Evolutionary conservation across 345 rosid genomes (phyloP).

Genomic region (Physaria fendleri): DNA sequence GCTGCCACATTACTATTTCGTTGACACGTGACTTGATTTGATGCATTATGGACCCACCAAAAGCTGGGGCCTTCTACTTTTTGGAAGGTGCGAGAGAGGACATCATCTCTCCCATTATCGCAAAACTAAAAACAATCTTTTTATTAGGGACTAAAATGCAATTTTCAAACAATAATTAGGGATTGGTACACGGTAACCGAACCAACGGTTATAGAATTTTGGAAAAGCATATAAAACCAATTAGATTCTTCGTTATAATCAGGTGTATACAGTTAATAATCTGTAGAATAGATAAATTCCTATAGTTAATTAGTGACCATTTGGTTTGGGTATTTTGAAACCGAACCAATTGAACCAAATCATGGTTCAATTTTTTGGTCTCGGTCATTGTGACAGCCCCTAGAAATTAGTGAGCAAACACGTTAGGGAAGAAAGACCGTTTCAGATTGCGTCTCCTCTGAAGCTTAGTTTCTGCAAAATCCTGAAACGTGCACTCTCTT

Average conservation of each 20-base stretch:
- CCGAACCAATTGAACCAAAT: too few relatives aligned
- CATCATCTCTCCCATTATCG: slow-evolving; percentile 6
- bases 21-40: background rate
- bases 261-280: too few relatives aligned
- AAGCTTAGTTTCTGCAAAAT: slow-evolving; percentile 15
- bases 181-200: too few relatives aligned
- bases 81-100: background rate
- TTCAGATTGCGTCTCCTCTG: slow-evolving; percentile 24
- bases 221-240: too few relatives aligned
- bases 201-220: too few relatives aligned
- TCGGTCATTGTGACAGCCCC: too few relatives aligned
- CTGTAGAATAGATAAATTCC: too few relatives aligned
- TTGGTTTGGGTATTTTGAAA: too few relatives aligned
- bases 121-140: background rate
- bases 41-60: slow-evolving; percentile 6
- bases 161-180: too few relatives aligned
- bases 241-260: too few relatives aligned
- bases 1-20: slow-evolving; percentile 4
- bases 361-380: too few relatives aligned
- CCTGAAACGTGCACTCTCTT: slow-evolving; percentile 20
- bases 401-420: background rate
- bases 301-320: too few relatives aligned
- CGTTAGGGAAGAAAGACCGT: slow-evolving; percentile 19
- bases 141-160: background rate
- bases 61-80: background rate